phyloP scores from a whole-genome alignment of 345 rosid genomes.

The Eucalyptus rudis region DNA sequence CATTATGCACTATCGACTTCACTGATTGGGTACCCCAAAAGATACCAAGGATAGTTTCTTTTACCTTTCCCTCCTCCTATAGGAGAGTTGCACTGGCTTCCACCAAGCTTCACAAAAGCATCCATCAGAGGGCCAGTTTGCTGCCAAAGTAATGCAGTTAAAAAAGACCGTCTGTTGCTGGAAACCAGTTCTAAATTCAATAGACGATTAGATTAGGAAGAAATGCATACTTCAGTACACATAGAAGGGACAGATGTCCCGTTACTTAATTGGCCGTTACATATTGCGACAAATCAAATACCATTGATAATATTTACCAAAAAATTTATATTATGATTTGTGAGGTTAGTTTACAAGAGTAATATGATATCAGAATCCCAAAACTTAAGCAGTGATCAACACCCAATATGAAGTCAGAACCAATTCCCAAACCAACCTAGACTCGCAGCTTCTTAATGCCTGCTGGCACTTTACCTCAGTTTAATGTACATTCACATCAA shows the following conservation, averaged over 20 bases:
- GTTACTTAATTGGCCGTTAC: background rate
- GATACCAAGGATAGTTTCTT: background rate
- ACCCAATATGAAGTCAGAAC: background rate
- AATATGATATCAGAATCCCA: background rate
- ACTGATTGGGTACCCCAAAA: background rate
- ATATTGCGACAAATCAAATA: background rate
- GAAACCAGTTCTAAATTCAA: background rate
- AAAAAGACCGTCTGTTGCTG: background rate
- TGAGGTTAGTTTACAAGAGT: background rate
- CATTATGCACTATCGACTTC: background rate
- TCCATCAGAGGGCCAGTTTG: slow-evolving; percentile 22
- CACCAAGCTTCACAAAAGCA: slow-evolving; percentile 50
- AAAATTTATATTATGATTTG: background rate
- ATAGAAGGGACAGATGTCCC: background rate
- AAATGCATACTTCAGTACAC: background rate
- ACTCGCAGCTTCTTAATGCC: background rate
- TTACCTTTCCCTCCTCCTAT: slow-evolving; percentile 55
- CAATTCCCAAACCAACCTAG: background rate
- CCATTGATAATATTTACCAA: background rate
- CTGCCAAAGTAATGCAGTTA: slow-evolving; percentile 15
- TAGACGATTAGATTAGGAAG: background rate
- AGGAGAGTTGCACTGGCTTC: slow-evolving; percentile 35
- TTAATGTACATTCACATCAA: background rate
- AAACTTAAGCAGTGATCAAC: background rate
- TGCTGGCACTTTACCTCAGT: background rate